Percentiles rank a stretch among this genome's conserved stretches.
Conservation (phyloP, 805 yeast genomes). For the Saturnispora quitensis region DNA sequence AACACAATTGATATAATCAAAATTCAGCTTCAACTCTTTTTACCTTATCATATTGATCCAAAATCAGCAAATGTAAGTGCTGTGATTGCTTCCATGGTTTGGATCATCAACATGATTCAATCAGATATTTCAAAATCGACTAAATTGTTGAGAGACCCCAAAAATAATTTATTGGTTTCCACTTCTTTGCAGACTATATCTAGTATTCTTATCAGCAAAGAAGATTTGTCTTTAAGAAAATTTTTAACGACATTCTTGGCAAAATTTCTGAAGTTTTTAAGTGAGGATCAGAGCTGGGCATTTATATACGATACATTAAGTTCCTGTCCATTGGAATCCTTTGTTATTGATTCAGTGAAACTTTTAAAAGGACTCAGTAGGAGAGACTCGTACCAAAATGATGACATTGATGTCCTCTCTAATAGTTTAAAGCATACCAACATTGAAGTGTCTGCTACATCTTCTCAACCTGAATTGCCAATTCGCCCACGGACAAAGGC, state of each 20-base stretch:
- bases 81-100: slow-evolving; percentile 16
- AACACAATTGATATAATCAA: slow-evolving; percentile 28
- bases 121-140: slow-evolving; percentile 1
- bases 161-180: slow-evolving; percentile 11
- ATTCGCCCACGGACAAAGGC: slow-evolving; percentile 30
- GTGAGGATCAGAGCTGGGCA: slow-evolving; percentile 47
- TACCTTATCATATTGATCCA: slow-evolving; percentile 30
- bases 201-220: slow-evolving; percentile 14
- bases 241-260: slow-evolving; percentile 54
- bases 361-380: slow-evolving; percentile 58
- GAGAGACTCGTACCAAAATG: slow-evolving; percentile 9
- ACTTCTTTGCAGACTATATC: slow-evolving; percentile 21
- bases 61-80: slow-evolving; percentile 13
- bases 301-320: slow-evolving; percentile 57
- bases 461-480: slow-evolving; percentile 27
- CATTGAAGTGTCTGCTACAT: not conserved
- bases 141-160: slow-evolving; percentile 3
- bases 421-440: not conserved
- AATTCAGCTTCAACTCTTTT: slow-evolving; percentile 31
- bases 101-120: slow-evolving; percentile 16
- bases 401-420: slow-evolving; percentile 6
- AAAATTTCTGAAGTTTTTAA: slow-evolving; percentile 48
- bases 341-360: slow-evolving; percentile 54
- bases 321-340: slow-evolving; percentile 46
- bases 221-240: slow-evolving; percentile 14